Evolutionary conservation across 2,329 filamentous ascomycete genomes (phyloP).

Genomic region (Clonostachys sp.): DNA sequence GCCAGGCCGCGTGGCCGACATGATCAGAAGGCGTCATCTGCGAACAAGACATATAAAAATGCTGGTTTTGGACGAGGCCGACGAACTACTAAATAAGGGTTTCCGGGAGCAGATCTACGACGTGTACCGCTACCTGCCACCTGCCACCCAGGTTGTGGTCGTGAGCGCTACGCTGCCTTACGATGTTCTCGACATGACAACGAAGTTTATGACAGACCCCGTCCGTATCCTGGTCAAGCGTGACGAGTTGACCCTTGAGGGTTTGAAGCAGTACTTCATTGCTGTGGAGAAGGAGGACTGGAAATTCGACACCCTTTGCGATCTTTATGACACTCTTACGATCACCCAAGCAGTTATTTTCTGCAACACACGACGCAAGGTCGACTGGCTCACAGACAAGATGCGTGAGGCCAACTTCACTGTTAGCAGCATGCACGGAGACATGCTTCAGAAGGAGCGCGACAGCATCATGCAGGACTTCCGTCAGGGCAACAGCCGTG

Average conservation of each 20-base stretch:
- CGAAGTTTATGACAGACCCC: slow-evolving; percentile 99
- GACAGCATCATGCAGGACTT: slow-evolving; percentile 99
- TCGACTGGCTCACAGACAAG: slow-evolving; percentile 99
- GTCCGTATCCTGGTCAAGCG: slow-evolving; percentile 96
- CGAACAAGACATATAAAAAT: slow-evolving; percentile 61
- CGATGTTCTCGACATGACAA: slow-evolving; percentile 98
- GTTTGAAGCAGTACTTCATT: slow-evolving; percentile 98
- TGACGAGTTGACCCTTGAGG: slow-evolving; percentile 96
- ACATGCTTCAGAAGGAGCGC: slow-evolving; percentile 97
- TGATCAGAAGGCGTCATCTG: slow-evolving; percentile 54
- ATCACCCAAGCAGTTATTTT: slow-evolving; percentile 99
- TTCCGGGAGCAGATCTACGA: slow-evolving; percentile 99
- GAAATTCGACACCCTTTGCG: slow-evolving; percentile 98
- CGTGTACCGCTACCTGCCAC: slow-evolving; percentile 93
- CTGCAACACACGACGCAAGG: slow-evolving; percentile 98
- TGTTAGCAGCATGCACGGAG: slow-evolving; percentile 96
- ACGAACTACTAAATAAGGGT: slow-evolving; percentile 76
- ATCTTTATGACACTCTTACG: slow-evolving; percentile 97
- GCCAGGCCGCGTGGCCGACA: slow-evolving; percentile 80
- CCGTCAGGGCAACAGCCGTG: slow-evolving; percentile 90
- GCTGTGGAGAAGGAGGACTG: slow-evolving; percentile 99
- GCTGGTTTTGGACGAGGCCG: slow-evolving; percentile 57
- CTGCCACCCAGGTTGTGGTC: slow-evolving; percentile 96
- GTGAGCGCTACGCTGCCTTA: slow-evolving; percentile 95
- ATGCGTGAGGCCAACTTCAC: slow-evolving; percentile 99